These are phyloP conservation scores for Beta corolliflora DNA, from an alignment of 179 eudicot species.

Conservation along the genomic window DNA sequence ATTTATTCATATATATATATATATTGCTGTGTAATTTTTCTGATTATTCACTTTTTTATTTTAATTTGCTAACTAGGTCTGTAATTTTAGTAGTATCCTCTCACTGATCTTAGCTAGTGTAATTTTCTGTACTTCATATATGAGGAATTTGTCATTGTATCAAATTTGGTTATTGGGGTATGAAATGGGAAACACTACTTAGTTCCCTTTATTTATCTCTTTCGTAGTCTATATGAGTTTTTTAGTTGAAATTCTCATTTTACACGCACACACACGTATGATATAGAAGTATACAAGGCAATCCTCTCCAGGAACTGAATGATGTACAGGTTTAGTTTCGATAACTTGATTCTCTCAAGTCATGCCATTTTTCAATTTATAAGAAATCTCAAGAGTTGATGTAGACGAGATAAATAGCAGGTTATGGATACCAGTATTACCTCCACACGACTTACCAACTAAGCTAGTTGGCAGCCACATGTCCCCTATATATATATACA, in stretches of 20 bases:
- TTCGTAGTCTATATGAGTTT: not conserved
- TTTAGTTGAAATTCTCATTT: not conserved
- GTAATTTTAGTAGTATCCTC: conserved; percentile 25
- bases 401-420: too few species aligned
- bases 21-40: not conserved
- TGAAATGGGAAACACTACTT: conserved; percentile 3
- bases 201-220: conserved; percentile 10
- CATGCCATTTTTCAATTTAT: too few species aligned
- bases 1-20: not conserved
- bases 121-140: conserved; percentile 22
- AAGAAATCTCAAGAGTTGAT: too few species aligned
- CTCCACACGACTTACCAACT: too few species aligned
- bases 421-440: too few species aligned
- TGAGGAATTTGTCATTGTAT: conserved; percentile 13
- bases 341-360: too few species aligned
- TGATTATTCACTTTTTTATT: not conserved
- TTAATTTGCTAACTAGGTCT: conserved; percentile 13
- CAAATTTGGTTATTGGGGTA: not conserved
- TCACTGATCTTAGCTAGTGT: conserved; percentile 32
- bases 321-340: too few species aligned
- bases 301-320: too few species aligned
- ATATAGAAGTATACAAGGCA: too few species aligned
- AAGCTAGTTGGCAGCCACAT: too few species aligned
- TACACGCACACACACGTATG: not conserved
- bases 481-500: too few species aligned